Evolutionary conservation across 148 eudicot genomes (phyloP), one percentile per base, ranked within the genome.

Genomic region (Silene uniflora): DNA sequence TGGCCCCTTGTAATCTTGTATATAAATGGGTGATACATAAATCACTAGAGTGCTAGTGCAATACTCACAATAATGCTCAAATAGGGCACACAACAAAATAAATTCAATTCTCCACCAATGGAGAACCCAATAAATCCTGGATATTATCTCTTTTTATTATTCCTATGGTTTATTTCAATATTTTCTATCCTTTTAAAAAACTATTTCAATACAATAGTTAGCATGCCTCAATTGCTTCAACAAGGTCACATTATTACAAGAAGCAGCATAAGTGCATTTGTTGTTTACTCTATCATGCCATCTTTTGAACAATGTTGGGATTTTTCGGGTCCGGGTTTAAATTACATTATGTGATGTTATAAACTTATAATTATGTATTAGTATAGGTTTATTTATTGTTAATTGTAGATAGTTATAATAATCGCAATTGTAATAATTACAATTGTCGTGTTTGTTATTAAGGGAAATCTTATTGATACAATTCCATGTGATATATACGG

Each of bases 131-230:
- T 79, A 11, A 79, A 74, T 62, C 81, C 77, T 46, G 23, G 63
- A 5, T 74, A 74, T 22, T 79, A 79, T 69, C 23, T 74, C 39
- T 21, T 79, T 62, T 60, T 79, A 18, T 60, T 79, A 29, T 68
- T 68, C 73, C 46, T 79, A 27, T 79, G 81, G 81, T 74, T 79
- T 60, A 79, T 79, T 47, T 74, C 81, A 10, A 60, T 67, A 27
- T 22, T 74, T 17, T 79, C 74, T 13, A 52, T 79, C 14, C 76
- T 79, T 18, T 35, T 79, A 13, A 74, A 68, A 74, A 74, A 12
- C 35, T 72, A 67, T 18, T 13, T 23, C 0, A 25, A 68, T 13
- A 44, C 47, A 3, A 62, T 68, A 3, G 52, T 68, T 19, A 59
- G 25, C 74, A 74, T 74, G 42, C 62, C 81, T 67, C 74, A 74